Percentiles rank a stretch among this genome's conserved stretches.
Conservation (phyloP, 2,329 filamentous ascomycete genomes). For the Graphium sp. region DNA sequence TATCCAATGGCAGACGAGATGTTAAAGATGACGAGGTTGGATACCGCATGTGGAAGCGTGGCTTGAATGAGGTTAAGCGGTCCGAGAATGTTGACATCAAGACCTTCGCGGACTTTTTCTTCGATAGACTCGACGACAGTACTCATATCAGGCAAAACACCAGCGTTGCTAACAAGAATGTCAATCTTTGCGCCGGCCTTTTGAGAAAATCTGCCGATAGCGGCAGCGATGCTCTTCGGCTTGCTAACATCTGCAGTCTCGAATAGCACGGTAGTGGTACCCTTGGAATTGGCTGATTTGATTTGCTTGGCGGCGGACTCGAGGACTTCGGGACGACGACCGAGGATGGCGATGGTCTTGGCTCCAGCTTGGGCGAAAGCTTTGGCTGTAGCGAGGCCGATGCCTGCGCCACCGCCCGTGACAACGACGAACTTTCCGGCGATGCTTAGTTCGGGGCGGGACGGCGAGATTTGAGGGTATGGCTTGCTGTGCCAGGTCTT, state of each 20-base stretch:
- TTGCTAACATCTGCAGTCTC: slow-evolving; percentile 15
- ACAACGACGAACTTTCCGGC: slow-evolving; percentile 36
- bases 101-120: slow-evolving; percentile 4
- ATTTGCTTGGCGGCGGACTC: slow-evolving; percentile 12
- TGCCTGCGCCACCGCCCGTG: slow-evolving; percentile 45
- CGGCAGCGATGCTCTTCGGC: slow-evolving; percentile 6
- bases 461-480: slow-evolving; percentile 15
- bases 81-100: slow-evolving; percentile 11
- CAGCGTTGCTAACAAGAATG: slow-evolving; percentile 18
- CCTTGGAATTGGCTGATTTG: slow-evolving; percentile 31
- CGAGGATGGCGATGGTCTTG: slow-evolving; percentile 19
- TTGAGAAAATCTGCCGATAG: slow-evolving; percentile 7
- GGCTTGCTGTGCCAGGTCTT: slow-evolving; percentile 8
- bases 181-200: slow-evolving; percentile 15
- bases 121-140: slow-evolving; percentile 3
- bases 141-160: slow-evolving; percentile 7
- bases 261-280: slow-evolving; percentile 21
- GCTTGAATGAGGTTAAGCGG: slow-evolving; percentile 10
- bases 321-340: slow-evolving; percentile 17
- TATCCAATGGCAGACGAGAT: slow-evolving; percentile 8
- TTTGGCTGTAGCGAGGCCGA: slow-evolving; percentile 45
- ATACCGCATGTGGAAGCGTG: slow-evolving; percentile 7
- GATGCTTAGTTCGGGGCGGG: slow-evolving; percentile 17
- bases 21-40: slow-evolving; percentile 9
- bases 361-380: slow-evolving; percentile 29